A percentile compares a stretch with the other conserved stretches of the same genome.
Evolutionary conservation across 345 rosid species (phyloP).

Genomic region (Hevea brasiliensis): DNA sequence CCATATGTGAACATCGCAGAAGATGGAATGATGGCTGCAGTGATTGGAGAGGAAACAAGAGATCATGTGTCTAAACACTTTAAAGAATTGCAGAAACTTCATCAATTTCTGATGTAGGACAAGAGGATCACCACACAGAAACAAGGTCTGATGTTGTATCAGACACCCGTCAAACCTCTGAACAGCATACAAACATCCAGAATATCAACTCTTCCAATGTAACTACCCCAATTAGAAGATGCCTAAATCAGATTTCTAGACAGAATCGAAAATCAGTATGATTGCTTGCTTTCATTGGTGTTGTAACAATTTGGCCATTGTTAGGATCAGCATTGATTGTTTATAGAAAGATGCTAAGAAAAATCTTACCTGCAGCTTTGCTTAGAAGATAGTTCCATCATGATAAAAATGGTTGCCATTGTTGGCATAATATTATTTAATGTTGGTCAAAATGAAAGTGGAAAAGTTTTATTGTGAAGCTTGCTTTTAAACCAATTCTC

Average conservation of each 20-base stretch:
- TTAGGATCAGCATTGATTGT: conserved; percentile 50
- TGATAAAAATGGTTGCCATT: background rate
- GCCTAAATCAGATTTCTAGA: conserved; percentile 39
- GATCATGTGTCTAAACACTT: conserved; percentile 15
- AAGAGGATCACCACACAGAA: no score
- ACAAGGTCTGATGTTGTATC: conserved; percentile 22
- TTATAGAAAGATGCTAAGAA: conserved; percentile 48
- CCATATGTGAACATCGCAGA: conserved; percentile 57
- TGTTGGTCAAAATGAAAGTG: no score
- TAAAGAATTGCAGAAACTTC: conserved; percentile 9
- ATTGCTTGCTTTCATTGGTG: conserved; percentile 61
- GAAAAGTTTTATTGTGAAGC: no score
- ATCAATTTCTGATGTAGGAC: background rate
- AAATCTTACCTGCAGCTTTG: conserved; percentile 16
- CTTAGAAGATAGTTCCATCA: conserved; percentile 18
- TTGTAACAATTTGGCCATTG: conserved; percentile 61
- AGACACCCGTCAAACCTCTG: conserved; percentile 20
- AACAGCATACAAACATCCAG: conserved; percentile 20
- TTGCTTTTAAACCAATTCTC: no score
- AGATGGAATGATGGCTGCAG: conserved; percentile 74
- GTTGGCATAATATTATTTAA: no score
- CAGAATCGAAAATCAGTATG: conserved; percentile 44
- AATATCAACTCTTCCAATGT: conserved; percentile 23
- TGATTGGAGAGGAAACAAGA: conserved; percentile 35
- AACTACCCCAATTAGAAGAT: conserved; percentile 37